Conservation (phyloP, 345 rosid species). For the Boechera retrofracta region DNA sequence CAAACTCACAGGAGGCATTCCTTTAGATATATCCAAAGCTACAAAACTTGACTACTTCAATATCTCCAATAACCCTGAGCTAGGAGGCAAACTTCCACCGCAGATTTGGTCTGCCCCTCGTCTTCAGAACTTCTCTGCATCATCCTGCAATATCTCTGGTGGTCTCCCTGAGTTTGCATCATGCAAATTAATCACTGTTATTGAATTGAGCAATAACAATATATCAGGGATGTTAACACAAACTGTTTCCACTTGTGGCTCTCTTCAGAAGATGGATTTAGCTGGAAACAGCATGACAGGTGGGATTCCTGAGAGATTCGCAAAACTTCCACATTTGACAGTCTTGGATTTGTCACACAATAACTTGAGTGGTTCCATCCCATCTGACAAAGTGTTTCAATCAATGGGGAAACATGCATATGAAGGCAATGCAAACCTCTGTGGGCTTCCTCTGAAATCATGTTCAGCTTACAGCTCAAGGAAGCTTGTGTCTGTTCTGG, state of each 20-base stretch:
- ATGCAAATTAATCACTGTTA: constrained; percentile 65
- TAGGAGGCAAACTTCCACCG: constrained; percentile 66
- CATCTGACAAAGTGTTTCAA: constrained; percentile 57
- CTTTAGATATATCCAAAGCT: constrained; percentile 62
- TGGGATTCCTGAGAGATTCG: constrained; percentile 59
- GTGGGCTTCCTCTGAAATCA: constrained; percentile 73
- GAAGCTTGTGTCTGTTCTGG: constrained; percentile 60
- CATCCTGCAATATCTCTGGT: constrained; percentile 70
- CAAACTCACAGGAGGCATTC: constrained; percentile 75
- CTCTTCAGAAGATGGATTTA: constrained; percentile 61
- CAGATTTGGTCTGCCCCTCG: constrained; percentile 65
- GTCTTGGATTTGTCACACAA: constrained; percentile 72
- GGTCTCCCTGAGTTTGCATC: constrained; percentile 60
- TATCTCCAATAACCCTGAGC: constrained; percentile 65
- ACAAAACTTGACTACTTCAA: constrained; percentile 77
- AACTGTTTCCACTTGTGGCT: constrained; percentile 62
- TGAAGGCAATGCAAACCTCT: constrained; percentile 69
- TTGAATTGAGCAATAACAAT: constrained; percentile 67
- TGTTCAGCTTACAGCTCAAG: constrained; percentile 65
- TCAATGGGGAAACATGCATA: constrained; percentile 71
- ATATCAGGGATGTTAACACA: constrained; percentile 60
- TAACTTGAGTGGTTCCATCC: constrained; percentile 69
- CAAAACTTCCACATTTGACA: constrained; percentile 57
- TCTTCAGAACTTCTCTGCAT: constrained; percentile 86
- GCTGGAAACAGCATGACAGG: constrained; percentile 63